Conservation (phyloP, 208 protist species). For the Leptomonas pyrrhocoris region DNA sequence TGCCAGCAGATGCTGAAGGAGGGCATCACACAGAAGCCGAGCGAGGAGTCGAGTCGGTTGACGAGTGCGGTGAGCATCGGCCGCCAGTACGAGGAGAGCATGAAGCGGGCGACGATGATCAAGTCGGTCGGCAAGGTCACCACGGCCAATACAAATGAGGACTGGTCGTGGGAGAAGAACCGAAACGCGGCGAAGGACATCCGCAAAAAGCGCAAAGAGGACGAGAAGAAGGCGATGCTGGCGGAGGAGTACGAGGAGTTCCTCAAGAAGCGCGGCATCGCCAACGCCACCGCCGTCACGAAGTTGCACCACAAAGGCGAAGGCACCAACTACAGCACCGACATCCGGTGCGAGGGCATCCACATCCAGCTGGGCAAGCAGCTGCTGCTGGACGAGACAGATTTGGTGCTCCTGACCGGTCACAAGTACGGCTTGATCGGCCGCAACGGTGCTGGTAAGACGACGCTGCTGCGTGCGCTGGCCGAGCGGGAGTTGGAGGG, state of each 20-base stretch:
- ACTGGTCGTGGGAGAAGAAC: slow-evolving; percentile 90
- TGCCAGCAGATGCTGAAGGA: slow-evolving; percentile 56
- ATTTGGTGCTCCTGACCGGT: slow-evolving; percentile 80
- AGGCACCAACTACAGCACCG: slow-evolving; percentile 73
- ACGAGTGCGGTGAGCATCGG: slow-evolving; percentile 85
- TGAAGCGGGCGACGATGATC: slow-evolving; percentile 85
- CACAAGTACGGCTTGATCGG: slow-evolving; percentile 97
- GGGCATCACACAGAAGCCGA: slow-evolving; percentile 71
- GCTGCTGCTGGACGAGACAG: slow-evolving; percentile 78
- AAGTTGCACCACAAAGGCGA: slow-evolving; percentile 89
- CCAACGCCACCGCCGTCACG: slow-evolving; percentile 70
- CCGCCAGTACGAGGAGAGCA: slow-evolving; percentile 87
- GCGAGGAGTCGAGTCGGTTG: slow-evolving; percentile 70
- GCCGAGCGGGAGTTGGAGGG: slow-evolving; percentile 91
- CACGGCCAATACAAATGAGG: slow-evolving; percentile 88
- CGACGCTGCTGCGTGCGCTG: slow-evolving; percentile 95
- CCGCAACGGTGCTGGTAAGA: slow-evolving; percentile 94
- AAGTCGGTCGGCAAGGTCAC: slow-evolving; percentile 81
- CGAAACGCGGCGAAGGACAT: slow-evolving; percentile 87
- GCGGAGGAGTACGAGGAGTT: slow-evolving; percentile 91
- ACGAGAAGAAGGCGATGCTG: slow-evolving; percentile 90
- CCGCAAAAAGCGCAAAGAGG: slow-evolving; percentile 88
- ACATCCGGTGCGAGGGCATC: slow-evolving; percentile 88
- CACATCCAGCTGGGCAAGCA: slow-evolving; percentile 92
- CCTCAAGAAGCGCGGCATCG: slow-evolving; percentile 82